Base-by-base conservation (phyloP, 441 rosid species). In the Gossypium lobatum region DNA sequence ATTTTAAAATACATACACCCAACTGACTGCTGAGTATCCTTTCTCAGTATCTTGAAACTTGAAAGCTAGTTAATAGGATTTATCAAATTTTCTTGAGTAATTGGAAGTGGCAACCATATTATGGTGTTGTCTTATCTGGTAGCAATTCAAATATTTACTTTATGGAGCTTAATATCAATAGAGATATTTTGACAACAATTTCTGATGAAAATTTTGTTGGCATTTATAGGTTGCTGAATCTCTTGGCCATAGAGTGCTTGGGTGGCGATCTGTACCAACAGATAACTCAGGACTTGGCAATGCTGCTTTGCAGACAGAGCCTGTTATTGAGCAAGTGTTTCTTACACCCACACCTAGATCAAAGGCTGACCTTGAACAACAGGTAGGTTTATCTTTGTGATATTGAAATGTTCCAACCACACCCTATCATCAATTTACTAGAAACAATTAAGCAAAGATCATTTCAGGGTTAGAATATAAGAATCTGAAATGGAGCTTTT, bases 201-300 rank as follows among this genome's bases (percentile, higher is more conserved):
- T 17, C 28, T 70, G 52, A 70, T 3, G 3, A 54, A 54, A 54
- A 34, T 54, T 50, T 73, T 3, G 2, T 17, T n/a, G 14, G 25
- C 34, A 7, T 28, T 31, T 73, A 64, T 48, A 96, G 99, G 97
- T 94, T 83, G 98, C 99, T 31, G 95, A 90, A 84, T 92, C 98
- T 52, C 93, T 96, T 73, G 99, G 99, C 2, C 99, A 96, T 76
- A 84, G 88, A 11, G 96, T 96, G 74, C 91, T 96, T 70, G 98
- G 97, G 21, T 96, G 99, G 99, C 87, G 99, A 71, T 28, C 87
- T 57, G 98, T 96, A 65, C 98, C 99, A 54, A 91, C 97, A 34
- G 93, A 96, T 74, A 94, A 96, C 68, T 80, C 92, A 10, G 97
- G 90, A 13, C 50, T 96, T 83, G 99, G 99, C 37, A 86, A 88